phyloP scores from a whole-genome alignment of 345 rosid genomes.

The Turnera subulata region DNA sequence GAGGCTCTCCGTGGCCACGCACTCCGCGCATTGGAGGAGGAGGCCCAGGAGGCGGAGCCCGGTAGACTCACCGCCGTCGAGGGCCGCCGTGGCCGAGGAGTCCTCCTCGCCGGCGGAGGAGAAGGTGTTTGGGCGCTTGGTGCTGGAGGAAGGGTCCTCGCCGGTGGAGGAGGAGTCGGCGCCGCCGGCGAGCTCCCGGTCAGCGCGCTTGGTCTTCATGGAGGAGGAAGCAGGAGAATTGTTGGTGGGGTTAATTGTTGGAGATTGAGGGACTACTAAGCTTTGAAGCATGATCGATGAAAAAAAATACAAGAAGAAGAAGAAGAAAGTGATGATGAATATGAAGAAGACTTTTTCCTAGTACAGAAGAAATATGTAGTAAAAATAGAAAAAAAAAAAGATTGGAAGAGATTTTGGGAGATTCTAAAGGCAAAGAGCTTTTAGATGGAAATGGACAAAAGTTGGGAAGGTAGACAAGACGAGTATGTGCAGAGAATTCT shows the following conservation, averaged over 20 bases:
- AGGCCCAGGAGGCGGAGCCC: conserved; percentile 68
- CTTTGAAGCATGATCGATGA: conserved; percentile 56
- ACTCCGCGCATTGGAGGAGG: conserved; percentile 89
- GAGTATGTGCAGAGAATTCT: conserved; percentile 16
- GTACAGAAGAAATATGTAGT: not conserved
- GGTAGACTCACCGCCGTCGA: conserved; percentile 36
- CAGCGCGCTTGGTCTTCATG: conserved; percentile 59
- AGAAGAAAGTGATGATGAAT: not conserved
- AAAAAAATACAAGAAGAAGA: not conserved
- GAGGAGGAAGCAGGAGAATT: conserved; percentile 31
- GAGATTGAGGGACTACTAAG: conserved; percentile 43
- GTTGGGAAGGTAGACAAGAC: conserved; percentile 22
- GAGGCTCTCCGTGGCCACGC: conserved; percentile 76
- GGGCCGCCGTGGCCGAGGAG: conserved; percentile 7
- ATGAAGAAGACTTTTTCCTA: not conserved
- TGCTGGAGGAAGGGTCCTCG: conserved; percentile 36
- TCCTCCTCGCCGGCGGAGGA: conserved; percentile 13
- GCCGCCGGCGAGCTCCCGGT: conserved; percentile 28
- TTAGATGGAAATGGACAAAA: conserved; percentile 40
- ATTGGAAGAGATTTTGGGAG: conserved; percentile 16
- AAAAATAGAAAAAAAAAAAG: conserved; percentile 3
- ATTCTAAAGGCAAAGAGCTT: conserved; percentile 38
- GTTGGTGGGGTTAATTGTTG: conserved; percentile 24
- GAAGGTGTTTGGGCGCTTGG: conserved; percentile 45
- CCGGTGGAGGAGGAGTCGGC: conserved; percentile 18